Evolutionary conservation across 306 rosid genomes (phyloP).

Genomic region (Cicer chorassanicum): DNA sequence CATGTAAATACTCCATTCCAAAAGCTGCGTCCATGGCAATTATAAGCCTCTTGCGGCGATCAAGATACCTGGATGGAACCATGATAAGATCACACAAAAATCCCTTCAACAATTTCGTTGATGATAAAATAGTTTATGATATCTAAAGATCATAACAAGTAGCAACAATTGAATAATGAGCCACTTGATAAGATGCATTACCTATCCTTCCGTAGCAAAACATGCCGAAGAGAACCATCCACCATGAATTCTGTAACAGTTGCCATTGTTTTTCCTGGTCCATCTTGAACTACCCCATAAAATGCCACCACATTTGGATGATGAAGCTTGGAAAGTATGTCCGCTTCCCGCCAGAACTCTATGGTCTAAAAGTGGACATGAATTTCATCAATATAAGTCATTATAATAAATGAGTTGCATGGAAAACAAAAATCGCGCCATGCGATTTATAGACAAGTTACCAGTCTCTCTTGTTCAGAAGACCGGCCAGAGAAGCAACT

Average conservation of each 20-base stretch:
- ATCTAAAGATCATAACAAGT: conserved; percentile 8
- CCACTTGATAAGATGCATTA: conserved; percentile 41
- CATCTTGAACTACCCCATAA: conserved; percentile 65
- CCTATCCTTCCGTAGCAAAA: conserved; percentile 79
- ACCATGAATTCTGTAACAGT: conserved; percentile 92
- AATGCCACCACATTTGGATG: conserved; percentile 95
- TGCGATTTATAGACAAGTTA: conserved; percentile 41
- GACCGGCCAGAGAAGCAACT: conserved; percentile 89
- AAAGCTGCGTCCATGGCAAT: conserved; percentile 97
- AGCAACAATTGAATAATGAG: conserved; percentile 18
- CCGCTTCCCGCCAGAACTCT: conserved; percentile 92
- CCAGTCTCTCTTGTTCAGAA: conserved; percentile 95
- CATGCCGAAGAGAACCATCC: conserved; percentile 85
- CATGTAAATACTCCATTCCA: conserved; percentile 93
- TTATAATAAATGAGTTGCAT: conserved; percentile 22
- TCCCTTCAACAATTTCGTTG: conserved; percentile 26
- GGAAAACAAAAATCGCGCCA: conserved; percentile 13
- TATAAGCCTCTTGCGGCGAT: conserved; percentile 84
- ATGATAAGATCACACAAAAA: conserved; percentile 44
- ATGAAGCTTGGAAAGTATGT: conserved; percentile 80
- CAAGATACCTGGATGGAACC: conserved; percentile 68
- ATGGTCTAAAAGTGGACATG: conserved; percentile 57
- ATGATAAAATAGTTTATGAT: conserved; percentile 17
- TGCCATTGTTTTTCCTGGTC: conserved; percentile 89
- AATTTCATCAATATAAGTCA: conserved; percentile 33